Conservation (phyloP, 108 stramenopile genomes). For the Bacterosira constricta region DNA sequence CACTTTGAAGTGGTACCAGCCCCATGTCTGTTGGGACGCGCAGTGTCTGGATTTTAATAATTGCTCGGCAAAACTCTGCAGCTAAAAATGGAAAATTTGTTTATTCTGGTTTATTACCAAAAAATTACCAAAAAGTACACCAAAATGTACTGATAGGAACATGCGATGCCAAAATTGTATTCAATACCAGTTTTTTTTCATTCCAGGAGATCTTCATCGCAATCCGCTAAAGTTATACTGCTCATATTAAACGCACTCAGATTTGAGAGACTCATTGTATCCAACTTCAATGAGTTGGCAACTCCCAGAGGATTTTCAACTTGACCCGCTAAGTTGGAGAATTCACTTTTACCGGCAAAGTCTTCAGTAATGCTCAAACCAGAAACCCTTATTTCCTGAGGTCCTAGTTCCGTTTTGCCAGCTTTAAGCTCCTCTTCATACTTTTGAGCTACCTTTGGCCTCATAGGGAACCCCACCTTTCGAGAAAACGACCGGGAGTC, state of each 20-base stretch:
- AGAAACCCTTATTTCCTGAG: too few species aligned
- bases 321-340: constrained; percentile 9
- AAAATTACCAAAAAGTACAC: too few species aligned
- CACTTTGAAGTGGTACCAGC: too few species aligned
- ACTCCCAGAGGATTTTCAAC: constrained; percentile 1
- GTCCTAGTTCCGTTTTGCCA: background rate
- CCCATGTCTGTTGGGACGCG: too few species aligned
- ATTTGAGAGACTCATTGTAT: background rate
- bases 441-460: background rate
- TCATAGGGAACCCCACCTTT: constrained; percentile 31
- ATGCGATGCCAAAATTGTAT: too few species aligned
- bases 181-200: too few species aligned
- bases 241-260: background rate
- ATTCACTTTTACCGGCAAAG: constrained; percentile 10
- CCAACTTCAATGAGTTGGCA: too few species aligned
- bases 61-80: too few species aligned
- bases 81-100: too few species aligned
- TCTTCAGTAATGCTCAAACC: constrained; percentile 18
- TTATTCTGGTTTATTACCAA: too few species aligned
- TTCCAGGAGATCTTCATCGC: background rate
- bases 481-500: constrained; percentile 1
- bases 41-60: too few species aligned
- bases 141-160: too few species aligned
- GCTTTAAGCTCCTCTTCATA: constrained; percentile 2
- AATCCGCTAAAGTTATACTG: background rate